These are phyloP conservation scores for Glaciozyma antarctica DNA, from an alignment of 768 basidiomycete species.

Conservation along the genomic window DNA sequence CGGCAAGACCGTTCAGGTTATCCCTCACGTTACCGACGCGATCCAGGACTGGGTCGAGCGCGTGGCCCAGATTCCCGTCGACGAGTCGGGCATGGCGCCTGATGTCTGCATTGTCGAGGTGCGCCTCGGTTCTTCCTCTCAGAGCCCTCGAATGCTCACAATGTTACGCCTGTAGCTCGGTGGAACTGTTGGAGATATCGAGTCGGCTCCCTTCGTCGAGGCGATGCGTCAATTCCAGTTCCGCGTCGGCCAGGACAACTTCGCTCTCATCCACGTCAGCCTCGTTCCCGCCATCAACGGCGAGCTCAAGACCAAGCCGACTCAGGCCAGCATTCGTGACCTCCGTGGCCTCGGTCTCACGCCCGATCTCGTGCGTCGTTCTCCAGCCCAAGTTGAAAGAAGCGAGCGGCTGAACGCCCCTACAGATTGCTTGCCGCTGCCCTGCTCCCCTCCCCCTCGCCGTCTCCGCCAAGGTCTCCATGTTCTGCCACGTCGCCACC, in stretches of 20 bases:
- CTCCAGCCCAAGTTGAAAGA: not conserved
- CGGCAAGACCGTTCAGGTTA: slow-evolving; percentile 94
- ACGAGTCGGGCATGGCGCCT: slow-evolving; percentile 82
- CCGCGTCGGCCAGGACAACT: slow-evolving; percentile 90
- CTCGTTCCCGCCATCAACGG: slow-evolving; percentile 98
- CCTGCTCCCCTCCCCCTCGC: slow-evolving; percentile 68
- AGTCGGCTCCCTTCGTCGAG: slow-evolving; percentile 94
- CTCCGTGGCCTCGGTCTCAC: slow-evolving; percentile 82
- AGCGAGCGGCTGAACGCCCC: not conserved
- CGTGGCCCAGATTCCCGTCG: slow-evolving; percentile 86
- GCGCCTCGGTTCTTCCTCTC: slow-evolving; percentile 19
- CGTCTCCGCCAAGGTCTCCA: slow-evolving; percentile 91
- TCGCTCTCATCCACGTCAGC: slow-evolving; percentile 91
- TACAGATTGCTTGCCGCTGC: slow-evolving; percentile 84
- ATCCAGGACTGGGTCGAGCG: slow-evolving; percentile 99
- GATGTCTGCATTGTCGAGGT: slow-evolving; percentile 98
- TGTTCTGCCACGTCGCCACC: slow-evolving; percentile 93
- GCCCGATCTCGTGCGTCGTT: slow-evolving; percentile 67
- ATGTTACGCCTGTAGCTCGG: slow-evolving; percentile 56
- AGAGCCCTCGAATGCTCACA: not conserved
- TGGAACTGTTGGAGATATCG: slow-evolving; percentile 96
- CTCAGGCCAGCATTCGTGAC: slow-evolving; percentile 91
- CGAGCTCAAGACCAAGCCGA: slow-evolving; percentile 98
- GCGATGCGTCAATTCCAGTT: slow-evolving; percentile 99
- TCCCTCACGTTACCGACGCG: slow-evolving; percentile 90